Evolutionary conservation across 192 early-diverging fungal species (phyloP), one percentile per base, ranked within the genome.

Genomic region (Entomortierella parvispora): DNA sequence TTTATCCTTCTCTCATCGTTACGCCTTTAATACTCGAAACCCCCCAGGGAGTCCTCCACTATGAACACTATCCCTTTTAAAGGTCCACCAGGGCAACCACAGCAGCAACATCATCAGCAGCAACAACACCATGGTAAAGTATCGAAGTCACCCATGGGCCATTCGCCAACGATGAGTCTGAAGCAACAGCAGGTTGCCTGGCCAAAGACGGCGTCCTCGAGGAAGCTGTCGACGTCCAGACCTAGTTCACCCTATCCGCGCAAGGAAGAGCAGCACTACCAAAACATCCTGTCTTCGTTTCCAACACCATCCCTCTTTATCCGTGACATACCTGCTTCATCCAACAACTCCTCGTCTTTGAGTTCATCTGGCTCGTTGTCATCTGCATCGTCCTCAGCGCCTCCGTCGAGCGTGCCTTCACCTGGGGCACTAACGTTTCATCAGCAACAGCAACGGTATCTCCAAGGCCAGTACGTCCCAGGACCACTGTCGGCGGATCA

Each of bases 1-100:
- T 18, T 32, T 18, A 33, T 25, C n/a, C n/a, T 49, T 5, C 18
- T 18, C n/a, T n/a, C n/a, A n/a, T n/a, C n/a, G n/a, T 49, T 4
- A 14, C 47, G 6, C 47, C 47, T 49, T 23, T 6, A 49, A 14
- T 49, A 6, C 22, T 5, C 47, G 22, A 6, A 49, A 18, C 47
- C 6, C 22, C 47, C 14, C 14, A n/a, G n/a, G n/a, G n/a, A n/a
- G n/a, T n/a, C n/a, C n/a, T 40, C 22, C 48, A n/a, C 43, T 58
- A 76, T 76, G 72, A 76, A 76, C 53, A 62, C 72, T 32, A 28
- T 61, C 26, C 65, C 72, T 20, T 62, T 62, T 28, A 64, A 67
- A 0, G 43, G 51, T 40, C 49, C 20, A 32, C 20, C 17, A 12
- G 7, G 7, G 12, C 37, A 40, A 12, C 37, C 5, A 12, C 37